Conservation (phyloP, 257 asterid genomes). For the Ajuga chamaepitys region DNA sequence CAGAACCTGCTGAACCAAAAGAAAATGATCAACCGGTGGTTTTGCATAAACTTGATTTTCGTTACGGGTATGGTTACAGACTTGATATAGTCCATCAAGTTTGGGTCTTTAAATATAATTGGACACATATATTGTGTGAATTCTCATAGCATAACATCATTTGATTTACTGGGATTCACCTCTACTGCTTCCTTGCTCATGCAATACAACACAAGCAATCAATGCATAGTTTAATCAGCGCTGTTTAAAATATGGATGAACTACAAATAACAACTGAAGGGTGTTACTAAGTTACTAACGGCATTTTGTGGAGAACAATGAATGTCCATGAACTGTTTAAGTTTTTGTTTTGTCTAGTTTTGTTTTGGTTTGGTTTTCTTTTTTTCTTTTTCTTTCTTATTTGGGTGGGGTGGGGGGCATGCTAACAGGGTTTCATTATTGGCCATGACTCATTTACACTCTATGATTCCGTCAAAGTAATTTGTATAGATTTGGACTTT, state of each 20-base stretch:
- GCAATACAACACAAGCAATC: background rate
- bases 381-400: too few species aligned
- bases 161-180: background rate
- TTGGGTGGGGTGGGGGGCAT: too few species aligned
- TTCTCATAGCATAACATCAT: background rate
- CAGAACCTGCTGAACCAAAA: constrained; percentile 74
- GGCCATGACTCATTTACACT: background rate
- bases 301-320: background rate
- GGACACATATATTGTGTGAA: background rate
- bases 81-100: constrained; percentile 1
- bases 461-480: background rate
- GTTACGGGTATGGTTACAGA: constrained; percentile 62
- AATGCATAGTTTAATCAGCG: background rate
- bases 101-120: background rate
- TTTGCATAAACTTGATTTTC: constrained; percentile 85
- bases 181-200: constrained; percentile 1
- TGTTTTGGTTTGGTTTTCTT: too few species aligned
- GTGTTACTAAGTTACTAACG: background rate
- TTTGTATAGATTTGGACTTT: background rate
- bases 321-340: background rate
- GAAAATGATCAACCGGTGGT: constrained; percentile 61
- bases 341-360: too few species aligned
- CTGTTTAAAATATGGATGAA: background rate
- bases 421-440: background rate
- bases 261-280: background rate